phyloP scores from a whole-genome alignment of 1,284 basidiomycete genomes.

The Sanghuangporus weigelae region DNA sequence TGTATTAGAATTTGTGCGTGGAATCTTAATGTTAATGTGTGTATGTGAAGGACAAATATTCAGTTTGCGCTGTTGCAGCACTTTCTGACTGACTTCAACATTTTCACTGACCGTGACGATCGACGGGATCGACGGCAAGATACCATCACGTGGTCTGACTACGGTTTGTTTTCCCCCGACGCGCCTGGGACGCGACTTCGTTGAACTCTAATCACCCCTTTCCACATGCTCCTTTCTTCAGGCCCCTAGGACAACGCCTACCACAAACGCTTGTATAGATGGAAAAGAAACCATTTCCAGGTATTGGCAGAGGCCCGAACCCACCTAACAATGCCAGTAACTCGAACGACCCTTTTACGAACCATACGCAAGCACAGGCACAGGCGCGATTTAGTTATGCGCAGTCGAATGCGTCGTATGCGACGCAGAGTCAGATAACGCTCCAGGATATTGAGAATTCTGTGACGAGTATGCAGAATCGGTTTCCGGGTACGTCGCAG shows the following conservation, averaged over 20 bases:
- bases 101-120: not conserved
- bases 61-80: not conserved
- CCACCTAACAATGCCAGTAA: not conserved
- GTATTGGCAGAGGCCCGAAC: not conserved
- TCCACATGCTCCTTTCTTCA: not conserved
- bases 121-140: not conserved
- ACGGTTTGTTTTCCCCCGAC: not conserved
- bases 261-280: not conserved
- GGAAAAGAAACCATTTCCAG: constrained; percentile 12
- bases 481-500: not conserved
- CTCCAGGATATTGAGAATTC: constrained; percentile 16
- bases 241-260: not conserved
- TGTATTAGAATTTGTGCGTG: not conserved
- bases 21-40: not conserved
- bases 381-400: constrained; percentile 7
- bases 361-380: not conserved
- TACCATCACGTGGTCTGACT: not conserved
- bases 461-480: constrained; percentile 8
- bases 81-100: not conserved
- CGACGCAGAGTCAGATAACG: constrained; percentile 5
- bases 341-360: constrained; percentile 8
- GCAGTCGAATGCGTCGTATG: not conserved
- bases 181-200: not conserved
- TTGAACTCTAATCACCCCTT: not conserved
- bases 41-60: not conserved